Evolutionary conservation across 116 monocot genomes (phyloP), one percentile per base, ranked within the genome.

Genomic region (Papilionanthe hybrid): DNA sequence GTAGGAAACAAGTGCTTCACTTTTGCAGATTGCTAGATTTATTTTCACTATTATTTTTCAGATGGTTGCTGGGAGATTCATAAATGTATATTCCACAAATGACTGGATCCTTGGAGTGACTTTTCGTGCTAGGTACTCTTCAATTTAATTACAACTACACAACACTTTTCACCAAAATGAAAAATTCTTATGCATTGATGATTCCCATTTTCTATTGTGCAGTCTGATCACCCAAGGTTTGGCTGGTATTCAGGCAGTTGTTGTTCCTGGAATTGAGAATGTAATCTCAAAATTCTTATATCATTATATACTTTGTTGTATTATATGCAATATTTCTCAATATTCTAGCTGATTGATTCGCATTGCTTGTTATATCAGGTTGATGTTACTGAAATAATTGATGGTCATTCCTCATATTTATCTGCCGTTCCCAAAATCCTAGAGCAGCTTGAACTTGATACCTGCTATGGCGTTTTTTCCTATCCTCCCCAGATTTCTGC

Each of bases 1-100:
- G 7, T 20, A 57, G 15, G n/a, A 60, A 60, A 23, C 60, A 60
- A 15, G 22, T 8, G 4, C 60, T 60, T 60, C 22, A 23, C 1
- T 60, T 8, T 1, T 7, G n/a, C 1, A 1, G 23, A 60, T 5
- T 7, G 60, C 4, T 45, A 20, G 20, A 60, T 81, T 43, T 23
- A 55, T 53, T 53, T 53, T 37, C 60, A 43, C 1, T 81, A 20
- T 19, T 67, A 28, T 48, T 9, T 73, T 83, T 72, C 86, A 99
- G 99, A 86, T 95, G 93, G 99, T 99, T 66, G 88, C 99, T 30
- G 99, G 99, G 30, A 91, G 99, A 88, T 99, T 99, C 80, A 78
- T 99, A 75, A 99, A 99, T 81, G 92, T 89, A 0, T 99, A 90
- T 78, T 93, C 99, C 0, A 86, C 91, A 32, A 95, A 95, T 76